These are phyloP conservation scores for Akanthomyces dipterigenus DNA, from an alignment of 2,329 filamentous ascomycete species.

Conservation along the genomic window DNA sequence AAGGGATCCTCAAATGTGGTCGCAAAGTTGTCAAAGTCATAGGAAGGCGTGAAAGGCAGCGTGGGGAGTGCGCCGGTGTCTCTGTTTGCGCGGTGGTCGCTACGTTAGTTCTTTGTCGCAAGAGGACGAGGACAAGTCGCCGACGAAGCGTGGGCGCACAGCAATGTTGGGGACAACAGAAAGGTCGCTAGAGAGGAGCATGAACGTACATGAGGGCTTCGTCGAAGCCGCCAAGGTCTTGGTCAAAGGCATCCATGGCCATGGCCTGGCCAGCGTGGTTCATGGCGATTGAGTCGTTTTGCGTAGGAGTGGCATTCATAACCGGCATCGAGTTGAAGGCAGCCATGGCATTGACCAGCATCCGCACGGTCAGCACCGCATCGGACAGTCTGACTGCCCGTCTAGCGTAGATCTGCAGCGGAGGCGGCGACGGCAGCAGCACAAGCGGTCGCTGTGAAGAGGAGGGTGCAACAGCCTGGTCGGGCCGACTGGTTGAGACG, in stretches of 20 bases:
- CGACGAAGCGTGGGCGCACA: not conserved
- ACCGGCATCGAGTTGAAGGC: conserved; percentile 51
- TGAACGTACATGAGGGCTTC: conserved; percentile 42
- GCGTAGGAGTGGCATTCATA: conserved; percentile 37
- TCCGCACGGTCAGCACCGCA: conserved; percentile 24
- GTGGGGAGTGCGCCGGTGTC: conserved; percentile 28
- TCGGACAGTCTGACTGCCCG: conserved; percentile 12
- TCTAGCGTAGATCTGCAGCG: not conserved
- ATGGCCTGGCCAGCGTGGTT: conserved; percentile 34
- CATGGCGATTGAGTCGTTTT: conserved; percentile 41
- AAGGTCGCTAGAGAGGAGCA: conserved; percentile 11
- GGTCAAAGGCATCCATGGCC: conserved; percentile 45
- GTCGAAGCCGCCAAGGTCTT: conserved; percentile 49
- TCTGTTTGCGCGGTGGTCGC: conserved; percentile 17
- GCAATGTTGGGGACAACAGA: not conserved
- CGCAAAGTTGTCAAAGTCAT: conserved; percentile 55
- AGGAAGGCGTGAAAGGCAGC: conserved; percentile 50
- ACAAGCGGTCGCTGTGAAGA: not conserved
- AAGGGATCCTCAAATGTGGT: conserved; percentile 62
- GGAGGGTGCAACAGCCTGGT: not conserved
- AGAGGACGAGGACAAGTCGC: not conserved
- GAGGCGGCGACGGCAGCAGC: not conserved
- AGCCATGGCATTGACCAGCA: conserved; percentile 47
- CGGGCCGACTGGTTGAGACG: not conserved
- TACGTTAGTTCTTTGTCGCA: not conserved